Evolutionary conservation across 2,329 filamentous ascomycete genomes (phyloP), one percentile per base, ranked within the genome.

Genomic region (Fusarium haematococcum): DNA sequence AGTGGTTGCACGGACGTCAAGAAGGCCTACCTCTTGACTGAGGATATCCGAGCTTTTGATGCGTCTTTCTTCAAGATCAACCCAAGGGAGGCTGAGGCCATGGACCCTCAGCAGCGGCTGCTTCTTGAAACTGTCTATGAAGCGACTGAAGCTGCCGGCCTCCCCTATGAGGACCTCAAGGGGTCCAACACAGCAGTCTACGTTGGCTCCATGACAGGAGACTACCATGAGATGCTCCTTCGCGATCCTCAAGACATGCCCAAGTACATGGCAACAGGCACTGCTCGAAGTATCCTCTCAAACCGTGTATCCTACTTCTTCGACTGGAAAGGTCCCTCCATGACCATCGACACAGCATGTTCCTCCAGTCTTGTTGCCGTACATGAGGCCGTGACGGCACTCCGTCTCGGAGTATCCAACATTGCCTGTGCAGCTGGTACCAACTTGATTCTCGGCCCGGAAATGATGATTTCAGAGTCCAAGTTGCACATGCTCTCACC

Each of bases 301-400:
- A 68, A 68, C 23, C 64, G 68, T 1, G 41, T 70, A 8, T 68
- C 64, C 0, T 70, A 67, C 37, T 67, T 70, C 7, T 70, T 68
- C 1, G 52, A 68, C 45, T 62, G 65, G 57, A 52, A 68, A 10
- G 68, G 68, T 0, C 64, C 68, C 0, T 63, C 45, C 18, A 61
- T 71, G 52, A 67, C 67, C 2, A 61, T 71, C 5, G 57, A 69
- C 25, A 69, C 69, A 1, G 69, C 69, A 3, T 70, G 67, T 25
- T 71, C 69, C 0, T 67, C 62, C 9, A 64, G 62, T 14, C 45
- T 75, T 11, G 63, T 66, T 9, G 72, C 71, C 10, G 58, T 75
- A 5, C 72, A 75, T 10, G 50, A 71, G 23, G 71, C 62, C 11
- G 52, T 67, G 5, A 30, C 54, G 27, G 57, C 59, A 23, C 67